Conservation (phyloP, 306 rosid genomes). For the Dryas drummondii region DNA sequence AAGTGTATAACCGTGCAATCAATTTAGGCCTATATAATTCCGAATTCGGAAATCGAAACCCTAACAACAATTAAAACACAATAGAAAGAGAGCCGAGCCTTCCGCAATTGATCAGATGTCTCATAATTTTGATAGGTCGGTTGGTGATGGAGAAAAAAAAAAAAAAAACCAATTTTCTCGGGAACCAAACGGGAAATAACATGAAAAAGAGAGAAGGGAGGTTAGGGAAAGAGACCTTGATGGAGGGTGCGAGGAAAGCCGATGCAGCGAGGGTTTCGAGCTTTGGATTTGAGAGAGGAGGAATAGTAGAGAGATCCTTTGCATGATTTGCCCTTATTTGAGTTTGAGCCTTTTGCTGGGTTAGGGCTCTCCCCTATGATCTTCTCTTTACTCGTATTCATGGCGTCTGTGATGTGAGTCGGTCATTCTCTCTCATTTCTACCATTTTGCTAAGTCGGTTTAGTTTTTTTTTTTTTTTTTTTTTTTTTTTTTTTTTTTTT, state of each 20-base stretch:
- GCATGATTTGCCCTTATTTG: slow-evolving; percentile 12
- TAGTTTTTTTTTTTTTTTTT: too few species aligned
- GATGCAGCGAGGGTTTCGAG: slow-evolving; percentile 9
- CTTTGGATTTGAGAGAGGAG: slow-evolving; percentile 3
- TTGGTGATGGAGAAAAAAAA: neutral
- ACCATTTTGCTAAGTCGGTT: neutral
- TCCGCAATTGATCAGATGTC: neutral
- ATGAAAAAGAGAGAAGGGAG: neutral
- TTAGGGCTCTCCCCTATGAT: neutral
- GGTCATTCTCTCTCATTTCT: neutral
- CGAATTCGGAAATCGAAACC: neutral
- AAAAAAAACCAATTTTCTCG: neutral
- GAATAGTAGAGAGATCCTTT: slow-evolving; percentile 10
- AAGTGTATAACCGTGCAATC: neutral
- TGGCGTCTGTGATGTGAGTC: neutral
- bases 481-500: too few species aligned
- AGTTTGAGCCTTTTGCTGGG: neutral
- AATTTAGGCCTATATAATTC: neutral
- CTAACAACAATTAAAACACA: neutral
- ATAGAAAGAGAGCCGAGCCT: neutral
- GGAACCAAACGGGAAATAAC: slow-evolving; percentile 5
- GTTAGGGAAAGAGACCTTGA: slow-evolving; percentile 7
- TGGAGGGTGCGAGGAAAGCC: slow-evolving; percentile 14
- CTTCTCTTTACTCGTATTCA: neutral
- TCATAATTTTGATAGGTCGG: neutral